These are phyloP conservation scores for Thinopyrum elongatum DNA, from an alignment of 176 grass and related monocot genomes.

Conservation along the genomic window DNA sequence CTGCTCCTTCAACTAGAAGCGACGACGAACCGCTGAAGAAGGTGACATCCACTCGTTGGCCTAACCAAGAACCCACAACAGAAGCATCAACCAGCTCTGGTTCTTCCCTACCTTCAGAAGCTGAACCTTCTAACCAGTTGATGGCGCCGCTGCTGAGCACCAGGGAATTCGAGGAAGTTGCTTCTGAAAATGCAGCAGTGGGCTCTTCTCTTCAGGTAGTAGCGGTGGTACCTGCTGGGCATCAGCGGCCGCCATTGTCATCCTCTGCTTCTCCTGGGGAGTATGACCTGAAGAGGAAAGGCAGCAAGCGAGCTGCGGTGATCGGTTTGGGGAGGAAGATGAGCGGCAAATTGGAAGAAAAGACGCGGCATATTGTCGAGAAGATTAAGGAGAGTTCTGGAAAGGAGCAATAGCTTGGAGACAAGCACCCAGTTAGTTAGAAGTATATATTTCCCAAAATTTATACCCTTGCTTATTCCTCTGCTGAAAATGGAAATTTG, in stretches of 20 bases:
- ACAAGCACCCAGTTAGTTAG: background rate
- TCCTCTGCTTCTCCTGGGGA: slow-evolving; percentile 4
- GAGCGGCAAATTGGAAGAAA: slow-evolving; percentile 75
- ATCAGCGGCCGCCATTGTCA: background rate
- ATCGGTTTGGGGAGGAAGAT: slow-evolving; percentile 63
- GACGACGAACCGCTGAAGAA: background rate
- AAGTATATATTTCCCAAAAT: background rate
- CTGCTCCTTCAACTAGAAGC: background rate
- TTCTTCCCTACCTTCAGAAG: slow-evolving; percentile 7
- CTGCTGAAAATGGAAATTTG: background rate
- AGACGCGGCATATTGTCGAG: slow-evolving; percentile 57
- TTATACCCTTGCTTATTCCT: background rate
- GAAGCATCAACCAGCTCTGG: slow-evolving; percentile 5
- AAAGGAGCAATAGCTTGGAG: slow-evolving; percentile 20
- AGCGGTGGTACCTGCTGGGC: background rate
- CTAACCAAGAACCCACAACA: slow-evolving; percentile 1
- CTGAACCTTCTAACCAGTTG: slow-evolving; percentile 25
- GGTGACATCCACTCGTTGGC: background rate
- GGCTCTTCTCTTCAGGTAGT: background rate
- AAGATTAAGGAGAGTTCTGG: slow-evolving; percentile 64
- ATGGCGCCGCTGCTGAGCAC: slow-evolving; percentile 21
- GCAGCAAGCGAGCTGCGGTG: slow-evolving; percentile 43
- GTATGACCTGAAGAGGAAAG: slow-evolving; percentile 44
- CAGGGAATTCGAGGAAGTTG: slow-evolving; percentile 12
- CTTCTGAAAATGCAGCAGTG: slow-evolving; percentile 4